Conservation (phyloP, 2,329 filamentous ascomycete genomes). For the Colletotrichum orchidophilum region DNA sequence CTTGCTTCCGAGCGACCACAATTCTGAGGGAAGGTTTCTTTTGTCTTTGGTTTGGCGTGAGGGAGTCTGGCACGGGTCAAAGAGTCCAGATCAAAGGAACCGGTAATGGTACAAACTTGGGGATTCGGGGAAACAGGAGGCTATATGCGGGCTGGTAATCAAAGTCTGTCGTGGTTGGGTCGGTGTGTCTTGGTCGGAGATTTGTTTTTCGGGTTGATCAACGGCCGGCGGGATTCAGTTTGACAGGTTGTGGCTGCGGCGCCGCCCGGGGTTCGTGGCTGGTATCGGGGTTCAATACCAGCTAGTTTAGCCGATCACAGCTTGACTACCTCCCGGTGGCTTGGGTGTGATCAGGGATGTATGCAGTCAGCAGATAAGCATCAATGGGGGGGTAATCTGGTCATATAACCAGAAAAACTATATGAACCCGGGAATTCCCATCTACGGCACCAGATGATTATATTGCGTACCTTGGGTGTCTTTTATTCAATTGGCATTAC, state of each 20-base stretch:
- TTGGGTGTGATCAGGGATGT: background rate
- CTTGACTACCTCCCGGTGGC: background rate
- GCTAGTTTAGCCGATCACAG: background rate
- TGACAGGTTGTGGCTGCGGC: background rate
- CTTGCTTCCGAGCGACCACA: slow-evolving; percentile 18
- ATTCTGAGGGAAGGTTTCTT: background rate
- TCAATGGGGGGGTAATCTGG: background rate
- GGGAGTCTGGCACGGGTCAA: background rate
- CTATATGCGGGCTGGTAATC: background rate
- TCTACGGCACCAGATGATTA: background rate
- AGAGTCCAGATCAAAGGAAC: background rate
- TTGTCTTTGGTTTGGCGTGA: background rate
- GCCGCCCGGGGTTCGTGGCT: background rate
- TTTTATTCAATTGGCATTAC: background rate
- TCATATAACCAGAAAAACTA: background rate
- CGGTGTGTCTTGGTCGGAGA: background rate
- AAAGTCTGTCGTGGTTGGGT: background rate
- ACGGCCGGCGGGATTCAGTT: background rate
- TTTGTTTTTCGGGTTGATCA: background rate
- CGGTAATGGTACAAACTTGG: background rate
- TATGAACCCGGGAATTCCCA: background rate
- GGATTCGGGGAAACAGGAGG: background rate
- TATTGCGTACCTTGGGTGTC: no score
- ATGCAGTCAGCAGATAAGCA: background rate
- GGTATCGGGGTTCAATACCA: no score